These are phyloP conservation scores for Fusarium ambrosium DNA, from an alignment of 2,329 filamentous ascomycete species.

Conservation along the genomic window DNA sequence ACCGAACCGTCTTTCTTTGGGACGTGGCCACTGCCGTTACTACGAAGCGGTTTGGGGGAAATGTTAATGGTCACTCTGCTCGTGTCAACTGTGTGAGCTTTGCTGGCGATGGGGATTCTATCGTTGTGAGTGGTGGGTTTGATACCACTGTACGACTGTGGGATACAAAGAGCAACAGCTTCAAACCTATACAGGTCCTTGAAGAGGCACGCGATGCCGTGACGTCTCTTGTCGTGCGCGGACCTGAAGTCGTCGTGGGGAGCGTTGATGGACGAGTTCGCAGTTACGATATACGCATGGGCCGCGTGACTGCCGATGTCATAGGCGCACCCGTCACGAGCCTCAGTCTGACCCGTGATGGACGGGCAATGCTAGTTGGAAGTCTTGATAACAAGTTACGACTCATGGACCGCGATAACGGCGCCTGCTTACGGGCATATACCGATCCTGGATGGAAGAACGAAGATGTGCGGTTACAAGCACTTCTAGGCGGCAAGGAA, in stretches of 20 bases:
- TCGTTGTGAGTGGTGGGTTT: constrained; percentile 80
- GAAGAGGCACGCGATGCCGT: constrained; percentile 80
- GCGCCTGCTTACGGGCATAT: constrained; percentile 81
- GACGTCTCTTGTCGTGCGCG: constrained; percentile 62
- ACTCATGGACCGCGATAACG: constrained; percentile 83
- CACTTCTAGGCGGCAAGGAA: constrained; percentile 81
- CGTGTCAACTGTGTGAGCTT: constrained; percentile 85
- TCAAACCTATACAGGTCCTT: constrained; percentile 79
- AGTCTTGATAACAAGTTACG: constrained; percentile 82
- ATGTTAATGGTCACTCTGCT: constrained; percentile 73
- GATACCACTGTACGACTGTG: constrained; percentile 84
- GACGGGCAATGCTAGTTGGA: constrained; percentile 79
- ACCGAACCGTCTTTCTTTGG: constrained; percentile 93
- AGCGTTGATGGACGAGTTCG: constrained; percentile 89
- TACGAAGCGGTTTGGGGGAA: constrained; percentile 77
- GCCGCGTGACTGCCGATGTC: constrained; percentile 77
- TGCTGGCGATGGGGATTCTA: constrained; percentile 79
- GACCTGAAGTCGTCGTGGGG: constrained; percentile 75
- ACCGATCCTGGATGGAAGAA: constrained; percentile 71
- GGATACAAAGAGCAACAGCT: constrained; percentile 70
- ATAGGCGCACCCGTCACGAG: constrained; percentile 81
- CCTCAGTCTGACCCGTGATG: constrained; percentile 77
- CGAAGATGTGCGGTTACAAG: constrained; percentile 79
- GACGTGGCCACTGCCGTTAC: constrained; percentile 88
- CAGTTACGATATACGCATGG: constrained; percentile 86